Conservation (phyloP, 352 stramenopile species). For the Pythium rhizo-oryzae region DNA sequence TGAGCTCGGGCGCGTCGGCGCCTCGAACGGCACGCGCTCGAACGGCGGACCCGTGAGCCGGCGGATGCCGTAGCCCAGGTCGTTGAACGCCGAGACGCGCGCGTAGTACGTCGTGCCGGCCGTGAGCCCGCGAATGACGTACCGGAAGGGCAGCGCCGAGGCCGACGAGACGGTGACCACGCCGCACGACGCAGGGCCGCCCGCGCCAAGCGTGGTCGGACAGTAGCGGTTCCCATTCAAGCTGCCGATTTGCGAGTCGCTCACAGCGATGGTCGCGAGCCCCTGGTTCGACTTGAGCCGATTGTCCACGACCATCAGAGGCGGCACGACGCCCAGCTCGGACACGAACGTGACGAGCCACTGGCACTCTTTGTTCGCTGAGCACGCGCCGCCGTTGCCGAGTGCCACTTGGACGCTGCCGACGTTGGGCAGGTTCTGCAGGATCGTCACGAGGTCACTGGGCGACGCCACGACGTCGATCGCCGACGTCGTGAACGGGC, state of each 20-base stretch:
- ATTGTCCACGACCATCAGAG: constrained; percentile 48
- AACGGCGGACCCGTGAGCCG: constrained; percentile 58
- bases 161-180: constrained; percentile 30
- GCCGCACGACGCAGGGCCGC: constrained; percentile 43
- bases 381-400: constrained; percentile 33
- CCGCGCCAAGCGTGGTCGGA: constrained; percentile 36
- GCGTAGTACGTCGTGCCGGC: constrained; percentile 67
- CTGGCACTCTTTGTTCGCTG: constrained; percentile 58
- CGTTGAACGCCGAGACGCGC: constrained; percentile 71
- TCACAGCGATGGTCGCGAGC: constrained; percentile 41
- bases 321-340: constrained; percentile 56
- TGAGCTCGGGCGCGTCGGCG: constrained; percentile 51
- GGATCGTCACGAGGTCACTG: constrained; percentile 65
- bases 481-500: constrained; percentile 54
- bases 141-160: constrained; percentile 43
- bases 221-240: constrained; percentile 56
- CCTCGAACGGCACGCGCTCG: constrained; percentile 66
- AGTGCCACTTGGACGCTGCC: constrained; percentile 84
- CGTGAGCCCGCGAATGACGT: constrained; percentile 57
- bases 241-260: constrained; percentile 38
- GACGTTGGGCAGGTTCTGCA: constrained; percentile 95
- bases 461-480: constrained; percentile 73
- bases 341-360: constrained; percentile 85
- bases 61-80: constrained; percentile 61
- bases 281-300: constrained; percentile 47